A percentile compares a stretch with the other conserved stretches of the same genome.
Evolutionary conservation across 768 basidiomycete genomes (phyloP).

Genomic region (Tricholoma terreum): DNA sequence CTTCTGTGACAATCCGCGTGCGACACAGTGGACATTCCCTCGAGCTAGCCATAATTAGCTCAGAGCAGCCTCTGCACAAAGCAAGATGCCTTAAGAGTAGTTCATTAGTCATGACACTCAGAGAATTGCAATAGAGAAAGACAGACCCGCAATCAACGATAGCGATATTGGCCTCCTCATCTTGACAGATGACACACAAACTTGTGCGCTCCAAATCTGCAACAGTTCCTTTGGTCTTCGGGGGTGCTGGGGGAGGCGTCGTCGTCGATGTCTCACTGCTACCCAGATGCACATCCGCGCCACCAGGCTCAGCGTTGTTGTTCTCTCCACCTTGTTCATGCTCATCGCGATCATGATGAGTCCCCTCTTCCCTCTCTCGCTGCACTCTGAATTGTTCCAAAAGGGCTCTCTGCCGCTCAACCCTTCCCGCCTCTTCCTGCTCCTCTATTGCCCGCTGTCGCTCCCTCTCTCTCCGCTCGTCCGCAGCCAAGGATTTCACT

Average conservation of each 20-base stretch:
- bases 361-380: slow-evolving; percentile 27
- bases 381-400: slow-evolving; percentile 31
- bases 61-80: slow-evolving; percentile 77
- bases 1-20: slow-evolving; percentile 83
- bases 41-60: slow-evolving; percentile 73
- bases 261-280: slow-evolving; percentile 13
- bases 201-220: slow-evolving; percentile 63
- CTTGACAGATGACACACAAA: slow-evolving; percentile 89
- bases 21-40: slow-evolving; percentile 90
- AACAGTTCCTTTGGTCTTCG: slow-evolving; percentile 37
- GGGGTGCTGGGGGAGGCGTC: slow-evolving; percentile 26
- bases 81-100: slow-evolving; percentile 60
- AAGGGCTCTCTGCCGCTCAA: slow-evolving; percentile 35
- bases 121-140: not conserved
- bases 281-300: not conserved
- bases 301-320: slow-evolving; percentile 19
- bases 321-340: slow-evolving; percentile 15
- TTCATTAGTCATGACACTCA: not conserved
- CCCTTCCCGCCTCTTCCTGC: slow-evolving; percentile 39
- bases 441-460: slow-evolving; percentile 45
- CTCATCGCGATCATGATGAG: slow-evolving; percentile 18
- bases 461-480: slow-evolving; percentile 56
- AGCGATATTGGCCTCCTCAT: slow-evolving; percentile 91
- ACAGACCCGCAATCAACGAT: slow-evolving; percentile 92
- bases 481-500: slow-evolving; percentile 60